Conservation (phyloP, 2,329 filamentous ascomycete genomes). For the Penicillium paneum region DNA sequence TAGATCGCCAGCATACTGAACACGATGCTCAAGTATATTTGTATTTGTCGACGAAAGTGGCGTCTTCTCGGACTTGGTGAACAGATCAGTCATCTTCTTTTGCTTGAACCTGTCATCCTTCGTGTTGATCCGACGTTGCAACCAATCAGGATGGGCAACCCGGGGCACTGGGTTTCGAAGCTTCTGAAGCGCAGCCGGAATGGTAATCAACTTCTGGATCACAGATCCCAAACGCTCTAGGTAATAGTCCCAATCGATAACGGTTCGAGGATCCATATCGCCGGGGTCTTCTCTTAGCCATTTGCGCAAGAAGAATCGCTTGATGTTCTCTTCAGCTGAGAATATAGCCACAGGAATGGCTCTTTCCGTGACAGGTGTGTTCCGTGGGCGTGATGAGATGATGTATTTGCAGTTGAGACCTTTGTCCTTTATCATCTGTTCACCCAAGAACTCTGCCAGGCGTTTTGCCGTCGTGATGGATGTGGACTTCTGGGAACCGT, state of each 20-base stretch:
- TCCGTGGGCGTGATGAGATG: conserved; percentile 81
- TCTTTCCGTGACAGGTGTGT: conserved; percentile 89
- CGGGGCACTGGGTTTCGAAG: conserved; percentile 90
- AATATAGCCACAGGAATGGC: conserved; percentile 96
- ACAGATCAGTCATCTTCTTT: conserved; percentile 95
- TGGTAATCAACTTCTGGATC: conserved; percentile 98
- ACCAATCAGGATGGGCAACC: conserved; percentile 93
- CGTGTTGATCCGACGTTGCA: conserved; percentile 85
- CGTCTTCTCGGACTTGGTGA: conserved; percentile 59
- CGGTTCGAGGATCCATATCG: conserved; percentile 82
- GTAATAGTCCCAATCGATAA: conserved; percentile 98
- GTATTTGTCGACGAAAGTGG: conserved; percentile 69
- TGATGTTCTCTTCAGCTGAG: conserved; percentile 83
- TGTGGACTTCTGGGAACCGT: conserved; percentile 91
- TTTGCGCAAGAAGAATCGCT: conserved; percentile 84
- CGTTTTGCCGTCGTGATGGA: conserved; percentile 98
- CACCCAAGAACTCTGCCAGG: conserved; percentile 90
- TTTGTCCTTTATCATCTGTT: conserved; percentile 99
- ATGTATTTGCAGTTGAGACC: conserved; percentile 99
- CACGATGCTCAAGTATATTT: conserved; percentile 59
- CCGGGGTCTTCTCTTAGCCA: conserved; percentile 92
- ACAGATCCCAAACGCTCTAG: conserved; percentile 92
- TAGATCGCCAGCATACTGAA: conserved; percentile 61
- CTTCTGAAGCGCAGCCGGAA: conserved; percentile 93
- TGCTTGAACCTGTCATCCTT: conserved; percentile 99